Base-by-base conservation (phyloP, 169 alveolate genomes). In the Ichthyophthirius multifiliis region DNA sequence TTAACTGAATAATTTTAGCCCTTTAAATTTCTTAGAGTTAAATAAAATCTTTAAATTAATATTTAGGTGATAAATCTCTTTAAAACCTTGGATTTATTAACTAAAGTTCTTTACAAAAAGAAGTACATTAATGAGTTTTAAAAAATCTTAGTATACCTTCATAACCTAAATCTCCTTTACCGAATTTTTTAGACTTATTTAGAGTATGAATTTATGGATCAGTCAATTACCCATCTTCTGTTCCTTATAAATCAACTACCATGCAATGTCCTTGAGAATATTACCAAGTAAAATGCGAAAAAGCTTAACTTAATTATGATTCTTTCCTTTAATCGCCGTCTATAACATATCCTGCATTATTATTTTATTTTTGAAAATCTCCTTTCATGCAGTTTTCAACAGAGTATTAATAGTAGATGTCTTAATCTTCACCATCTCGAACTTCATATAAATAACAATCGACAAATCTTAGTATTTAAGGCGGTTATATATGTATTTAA, bases 121-220 rank as follows among this genome's bases (percentile, higher is more conserved):
- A 16, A 27, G 71, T 55, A 16, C 71, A 55, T 10, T 34, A 27
- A 5, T 55, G 71, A 20, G 71, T 55, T 55, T 39, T 55, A 27
- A 55, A 55, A 39, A 55, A 55, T 55, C 71, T 55, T 2, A 55
- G 16, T 27, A 55, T 55, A 55, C 71, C 71, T 55, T 55, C 71
- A 23, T 55, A 55, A 3, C 71, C 71, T 1, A 55, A 39, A 55
- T 55, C 71, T 10, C 71, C 71, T 7, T 55, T 27, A 55, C 71
- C 71, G 16, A 55, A 55, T 55, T 55, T 55, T n/a, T 55, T 55
- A 6, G 71, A 27, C 10, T 55, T 55, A 3, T 55, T 55, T 10
- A 55, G 71, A 55, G 71, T 55, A 7, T 55, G 71, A 23, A 55
- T 55, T 55, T 55, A 55, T 27, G 71, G 71, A 23, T 55, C 71